A percentile compares a stretch with the other conserved stretches of the same genome.
These are phyloP conservation scores for Fusarium irregulare DNA, from an alignment of 2,329 filamentous ascomycete genomes.

Conservation along the genomic window DNA sequence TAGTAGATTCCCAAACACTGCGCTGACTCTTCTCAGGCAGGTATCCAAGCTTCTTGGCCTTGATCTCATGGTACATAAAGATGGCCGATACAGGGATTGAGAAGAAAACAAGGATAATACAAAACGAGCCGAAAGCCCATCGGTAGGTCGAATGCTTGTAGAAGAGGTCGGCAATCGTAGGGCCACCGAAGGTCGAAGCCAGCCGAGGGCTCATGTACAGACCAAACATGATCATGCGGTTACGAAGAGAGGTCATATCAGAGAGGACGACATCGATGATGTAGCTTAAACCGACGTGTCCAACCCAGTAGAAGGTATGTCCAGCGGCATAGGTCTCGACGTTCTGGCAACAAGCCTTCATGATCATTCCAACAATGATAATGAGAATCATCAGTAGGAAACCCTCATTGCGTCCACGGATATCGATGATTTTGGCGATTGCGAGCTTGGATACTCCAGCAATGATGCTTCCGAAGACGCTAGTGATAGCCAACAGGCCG, in stretches of 20 bases:
- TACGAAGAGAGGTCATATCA: conserved; percentile 57
- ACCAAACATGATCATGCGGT: conserved; percentile 58
- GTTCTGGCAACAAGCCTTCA: conserved; percentile 71
- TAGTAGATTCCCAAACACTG: conserved; percentile 57
- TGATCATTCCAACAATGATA: conserved; percentile 65
- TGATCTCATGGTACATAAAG: conserved; percentile 65
- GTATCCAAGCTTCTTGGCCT: conserved; percentile 64
- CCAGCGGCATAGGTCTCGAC: conserved; percentile 70
- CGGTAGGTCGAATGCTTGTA: conserved; percentile 40
- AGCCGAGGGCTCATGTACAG: conserved; percentile 58
- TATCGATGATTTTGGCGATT: conserved; percentile 61
- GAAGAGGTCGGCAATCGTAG: conserved; percentile 41
- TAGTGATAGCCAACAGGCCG: conserved; percentile 72
- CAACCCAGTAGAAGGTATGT: conserved; percentile 73
- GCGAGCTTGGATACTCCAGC: conserved; percentile 53
- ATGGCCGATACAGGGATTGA: conserved; percentile 68
- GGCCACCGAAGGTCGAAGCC: conserved; percentile 56
- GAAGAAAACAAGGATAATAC: conserved; percentile 71
- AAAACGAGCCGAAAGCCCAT: conserved; percentile 68
- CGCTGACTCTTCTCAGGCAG: conserved; percentile 55
- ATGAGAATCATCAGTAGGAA: conserved; percentile 57
- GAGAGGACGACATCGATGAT: conserved; percentile 57
- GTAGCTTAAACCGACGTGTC: conserved; percentile 57
- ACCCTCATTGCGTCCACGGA: conserved; percentile 61
- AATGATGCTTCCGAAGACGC: conserved; percentile 66